Conservation (phyloP, 768 basidiomycete genomes). For the Serpula lacrymans region DNA sequence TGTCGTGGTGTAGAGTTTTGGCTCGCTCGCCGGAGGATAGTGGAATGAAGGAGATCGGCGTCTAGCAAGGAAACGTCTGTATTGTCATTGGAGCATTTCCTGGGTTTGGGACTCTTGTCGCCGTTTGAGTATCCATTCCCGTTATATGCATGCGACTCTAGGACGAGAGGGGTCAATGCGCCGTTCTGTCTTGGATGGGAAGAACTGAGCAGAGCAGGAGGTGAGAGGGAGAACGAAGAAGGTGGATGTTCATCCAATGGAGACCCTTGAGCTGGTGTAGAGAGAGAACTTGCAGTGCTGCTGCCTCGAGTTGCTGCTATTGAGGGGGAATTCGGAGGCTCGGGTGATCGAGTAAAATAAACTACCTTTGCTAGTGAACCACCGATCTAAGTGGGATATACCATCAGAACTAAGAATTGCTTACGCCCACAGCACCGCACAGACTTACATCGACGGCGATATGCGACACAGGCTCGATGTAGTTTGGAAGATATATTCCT, state of each 20-base stretch:
- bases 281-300: constrained; percentile 42
- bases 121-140: constrained; percentile 34
- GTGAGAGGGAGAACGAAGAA: constrained; percentile 23
- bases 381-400: constrained; percentile 64
- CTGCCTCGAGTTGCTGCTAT: constrained; percentile 58
- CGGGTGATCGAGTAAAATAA: constrained; percentile 94
- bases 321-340: constrained; percentile 78
- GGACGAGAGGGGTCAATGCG: constrained; percentile 77
- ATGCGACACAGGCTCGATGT: constrained; percentile 96
- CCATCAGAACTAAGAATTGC: constrained; percentile 4
- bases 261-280: constrained; percentile 33
- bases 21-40: constrained; percentile 64
- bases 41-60: constrained; percentile 51
- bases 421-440: not conserved
- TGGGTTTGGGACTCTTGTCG: too few species aligned
- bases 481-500: constrained; percentile 96
- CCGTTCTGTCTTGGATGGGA: constrained; percentile 50
- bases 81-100: constrained; percentile 16
- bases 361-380: constrained; percentile 97
- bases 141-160: constrained; percentile 46
- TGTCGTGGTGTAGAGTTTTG: constrained; percentile 59
- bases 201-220: constrained; percentile 22
- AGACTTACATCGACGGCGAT: constrained; percentile 92
- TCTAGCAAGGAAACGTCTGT: constrained; percentile 32
- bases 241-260: constrained; percentile 23